These are phyloP conservation scores for Phanerochaete sordida DNA, from an alignment of 768 basidiomycete genomes.

Conservation along the genomic window DNA sequence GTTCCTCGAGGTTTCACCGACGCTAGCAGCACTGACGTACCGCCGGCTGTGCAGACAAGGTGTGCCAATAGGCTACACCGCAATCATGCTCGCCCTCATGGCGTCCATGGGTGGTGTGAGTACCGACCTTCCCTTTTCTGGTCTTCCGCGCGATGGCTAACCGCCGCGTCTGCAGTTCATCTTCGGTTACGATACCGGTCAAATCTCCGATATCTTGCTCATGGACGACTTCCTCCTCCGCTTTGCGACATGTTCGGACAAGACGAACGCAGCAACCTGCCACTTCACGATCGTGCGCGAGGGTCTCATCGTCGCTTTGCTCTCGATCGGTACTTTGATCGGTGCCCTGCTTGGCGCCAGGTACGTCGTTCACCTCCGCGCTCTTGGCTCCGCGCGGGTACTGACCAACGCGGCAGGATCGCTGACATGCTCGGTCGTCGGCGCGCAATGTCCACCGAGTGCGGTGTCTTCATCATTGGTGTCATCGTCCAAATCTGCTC, in stretches of 20 bases:
- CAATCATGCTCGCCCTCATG: conserved; percentile 63
- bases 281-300: conserved; percentile 52
- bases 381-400: neutral
- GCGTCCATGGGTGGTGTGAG: conserved; percentile 63
- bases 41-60: conserved; percentile 38
- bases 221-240: conserved; percentile 67
- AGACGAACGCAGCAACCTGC: conserved; percentile 40
- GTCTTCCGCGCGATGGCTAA: neutral
- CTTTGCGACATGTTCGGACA: conserved; percentile 50
- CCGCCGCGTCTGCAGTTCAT: conserved; percentile 35
- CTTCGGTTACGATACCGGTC: conserved; percentile 71
- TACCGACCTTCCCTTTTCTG: neutral
- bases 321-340: conserved; percentile 66
- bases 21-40: conserved; percentile 5
- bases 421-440: conserved; percentile 66
- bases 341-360: conserved; percentile 62
- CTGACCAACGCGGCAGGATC: conserved; percentile 29
- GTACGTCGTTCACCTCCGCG: conserved; percentile 33
- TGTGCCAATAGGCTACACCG: conserved; percentile 57
- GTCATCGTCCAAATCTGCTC: conserved; percentile 57
- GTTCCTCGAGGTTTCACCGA: neutral
- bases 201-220: conserved; percentile 73
- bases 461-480: conserved; percentile 53
- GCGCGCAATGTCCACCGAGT: conserved; percentile 63
- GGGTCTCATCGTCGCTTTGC: conserved; percentile 66